Percentiles rank a stretch among this genome's conserved stretches.
These are phyloP conservation scores for Typha latifolia DNA, from an alignment of 176 grass and related monocot genomes.

Conservation along the genomic window DNA sequence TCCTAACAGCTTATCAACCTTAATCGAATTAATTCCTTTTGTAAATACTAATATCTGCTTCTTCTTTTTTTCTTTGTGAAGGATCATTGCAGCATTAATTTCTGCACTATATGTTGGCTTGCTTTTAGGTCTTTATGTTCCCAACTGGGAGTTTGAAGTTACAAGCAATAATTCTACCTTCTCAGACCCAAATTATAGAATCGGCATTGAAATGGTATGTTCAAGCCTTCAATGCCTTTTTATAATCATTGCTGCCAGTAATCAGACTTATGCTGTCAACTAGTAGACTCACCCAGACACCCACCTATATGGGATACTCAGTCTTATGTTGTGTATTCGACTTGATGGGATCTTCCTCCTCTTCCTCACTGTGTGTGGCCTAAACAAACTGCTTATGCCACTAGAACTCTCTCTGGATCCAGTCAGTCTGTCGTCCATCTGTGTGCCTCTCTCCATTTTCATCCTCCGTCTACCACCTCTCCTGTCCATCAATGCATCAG, in stretches of 20 bases:
- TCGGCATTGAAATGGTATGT: constrained; percentile 46
- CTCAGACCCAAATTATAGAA: constrained; percentile 22
- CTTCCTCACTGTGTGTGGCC: no score
- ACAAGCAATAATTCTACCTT: constrained; percentile 45
- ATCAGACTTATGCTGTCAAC: neutral
- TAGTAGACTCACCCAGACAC: neutral
- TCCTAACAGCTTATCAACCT: no score
- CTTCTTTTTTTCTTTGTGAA: constrained; percentile 39
- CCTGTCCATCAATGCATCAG: no score
- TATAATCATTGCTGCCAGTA: constrained; percentile 11
- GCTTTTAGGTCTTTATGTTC: constrained; percentile 69
- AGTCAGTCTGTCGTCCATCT: no score
- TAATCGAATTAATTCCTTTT: neutral
- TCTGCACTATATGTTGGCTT: constrained; percentile 56
- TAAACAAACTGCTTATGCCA: no score
- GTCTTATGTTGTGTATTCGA: no score
- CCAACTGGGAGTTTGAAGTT: constrained; percentile 76
- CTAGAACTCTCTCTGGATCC: no score
- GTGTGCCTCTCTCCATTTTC: no score
- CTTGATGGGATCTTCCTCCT: no score
- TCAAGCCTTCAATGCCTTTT: neutral
- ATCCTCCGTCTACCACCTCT: no score
- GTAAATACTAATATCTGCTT: constrained; percentile 20
- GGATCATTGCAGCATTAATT: constrained; percentile 53
- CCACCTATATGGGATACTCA: no score